Evolutionary conservation across 176 grass and related monocot genomes (phyloP).

Genomic region (Thalia dealbata): DNA sequence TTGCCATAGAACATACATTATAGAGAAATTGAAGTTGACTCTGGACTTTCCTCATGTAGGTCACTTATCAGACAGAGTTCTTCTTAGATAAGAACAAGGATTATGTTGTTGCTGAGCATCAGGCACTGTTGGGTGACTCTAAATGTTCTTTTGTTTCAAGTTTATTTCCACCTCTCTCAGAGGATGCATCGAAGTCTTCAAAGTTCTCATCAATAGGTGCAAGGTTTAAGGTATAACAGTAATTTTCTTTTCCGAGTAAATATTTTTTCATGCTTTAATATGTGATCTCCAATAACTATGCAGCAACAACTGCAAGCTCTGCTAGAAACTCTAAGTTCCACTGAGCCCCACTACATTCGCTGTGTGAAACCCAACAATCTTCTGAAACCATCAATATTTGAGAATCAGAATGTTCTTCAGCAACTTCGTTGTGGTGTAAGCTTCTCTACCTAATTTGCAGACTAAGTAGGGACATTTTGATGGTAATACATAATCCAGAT

Average conservation of each 20-base stretch:
- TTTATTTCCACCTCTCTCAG: slow-evolving; percentile 56
- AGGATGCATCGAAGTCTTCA: slow-evolving; percentile 84
- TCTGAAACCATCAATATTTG: slow-evolving; percentile 91
- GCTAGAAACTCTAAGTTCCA: slow-evolving; percentile 82
- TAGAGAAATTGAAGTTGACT: slow-evolving; percentile 8
- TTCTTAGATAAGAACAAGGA: slow-evolving; percentile 99
- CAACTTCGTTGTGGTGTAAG: slow-evolving; percentile 98
- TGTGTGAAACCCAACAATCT: slow-evolving; percentile 99
- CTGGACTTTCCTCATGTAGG: slow-evolving; percentile 33
- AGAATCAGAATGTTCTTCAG: slow-evolving; percentile 90
- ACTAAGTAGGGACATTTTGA: background rate
- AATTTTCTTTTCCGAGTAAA: background rate
- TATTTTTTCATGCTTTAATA: background rate
- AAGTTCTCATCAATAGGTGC: slow-evolving; percentile 97
- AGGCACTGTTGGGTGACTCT: slow-evolving; percentile 68
- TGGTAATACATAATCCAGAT: slow-evolving; percentile 20
- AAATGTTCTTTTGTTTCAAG: slow-evolving; percentile 71
- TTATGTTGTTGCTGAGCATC: slow-evolving; percentile 98
- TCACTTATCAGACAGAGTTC: slow-evolving; percentile 90
- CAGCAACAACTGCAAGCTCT: slow-evolving; percentile 99
- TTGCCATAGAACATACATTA: background rate
- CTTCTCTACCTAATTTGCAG: background rate
- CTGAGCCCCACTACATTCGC: slow-evolving; percentile 96
- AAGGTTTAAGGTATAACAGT: slow-evolving; percentile 72
- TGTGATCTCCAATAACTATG: slow-evolving; percentile 17